Conservation (phyloP, 345 rosid species). For the Erucastrum elatum region DNA sequence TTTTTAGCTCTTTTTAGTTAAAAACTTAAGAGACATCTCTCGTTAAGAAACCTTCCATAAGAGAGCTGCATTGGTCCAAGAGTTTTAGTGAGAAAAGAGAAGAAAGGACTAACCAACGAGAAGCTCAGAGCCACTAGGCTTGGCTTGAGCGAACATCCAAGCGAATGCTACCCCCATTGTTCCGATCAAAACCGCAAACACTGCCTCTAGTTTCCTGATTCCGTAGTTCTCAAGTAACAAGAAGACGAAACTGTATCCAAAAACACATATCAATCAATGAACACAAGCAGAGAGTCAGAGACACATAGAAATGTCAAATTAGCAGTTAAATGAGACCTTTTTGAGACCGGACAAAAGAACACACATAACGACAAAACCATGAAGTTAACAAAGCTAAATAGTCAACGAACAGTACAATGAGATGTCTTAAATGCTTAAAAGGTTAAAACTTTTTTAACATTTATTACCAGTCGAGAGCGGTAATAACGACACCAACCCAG, state of each 20-base stretch:
- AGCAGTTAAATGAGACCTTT: no score
- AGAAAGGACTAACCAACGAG: conserved; percentile 57
- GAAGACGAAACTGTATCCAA: conserved; percentile 67
- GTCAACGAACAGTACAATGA: neutral
- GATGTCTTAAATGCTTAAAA: neutral
- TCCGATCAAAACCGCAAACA: conserved; percentile 80
- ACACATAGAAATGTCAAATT: no score
- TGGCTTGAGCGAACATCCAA: conserved; percentile 95
- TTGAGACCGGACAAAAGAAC: no score
- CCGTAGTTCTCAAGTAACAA: conserved; percentile 92
- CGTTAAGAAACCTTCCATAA: no score
- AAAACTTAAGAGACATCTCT: no score
- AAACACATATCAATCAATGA: no score
- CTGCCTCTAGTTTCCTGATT: conserved; percentile 87
- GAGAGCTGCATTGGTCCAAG: no score
- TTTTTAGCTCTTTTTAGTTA: no score
- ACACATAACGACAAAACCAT: neutral
- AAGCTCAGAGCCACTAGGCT: conserved; percentile 78
- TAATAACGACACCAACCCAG: conserved; percentile 87
- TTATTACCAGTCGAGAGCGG: conserved; percentile 79
- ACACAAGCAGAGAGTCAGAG: no score
- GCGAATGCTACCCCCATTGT: conserved; percentile 86
- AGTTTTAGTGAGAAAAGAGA: neutral
- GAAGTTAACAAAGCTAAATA: neutral
- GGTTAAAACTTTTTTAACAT: neutral